phyloP scores from a whole-genome alignment of 768 basidiomycete species.

The Russula compacta region DNA sequence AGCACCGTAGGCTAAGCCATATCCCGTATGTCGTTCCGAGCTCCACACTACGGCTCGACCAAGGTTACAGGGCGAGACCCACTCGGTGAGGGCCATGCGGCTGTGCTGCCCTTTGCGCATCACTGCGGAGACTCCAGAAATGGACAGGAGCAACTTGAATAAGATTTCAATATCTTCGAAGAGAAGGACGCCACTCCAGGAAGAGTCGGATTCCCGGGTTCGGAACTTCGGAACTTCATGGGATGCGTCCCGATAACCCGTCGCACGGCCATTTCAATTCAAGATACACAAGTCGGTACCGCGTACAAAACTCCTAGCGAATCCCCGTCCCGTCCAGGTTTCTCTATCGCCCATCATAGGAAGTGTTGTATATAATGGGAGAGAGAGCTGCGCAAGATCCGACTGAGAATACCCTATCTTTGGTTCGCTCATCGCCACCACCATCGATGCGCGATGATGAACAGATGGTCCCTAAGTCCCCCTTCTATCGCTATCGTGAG shows the following conservation, averaged over 20 bases:
- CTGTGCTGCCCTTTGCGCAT: constrained; percentile 10
- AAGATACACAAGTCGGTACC: too few species aligned
- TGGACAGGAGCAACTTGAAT: not conserved
- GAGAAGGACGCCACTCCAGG: not conserved
- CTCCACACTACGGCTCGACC: constrained; percentile 4
- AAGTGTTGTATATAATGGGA: not conserved
- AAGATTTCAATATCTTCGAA: not conserved
- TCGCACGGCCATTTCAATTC: not conserved
- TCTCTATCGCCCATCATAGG: not conserved
- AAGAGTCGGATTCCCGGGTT: not conserved
- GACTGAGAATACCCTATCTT: constrained; percentile 1
- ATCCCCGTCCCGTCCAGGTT: not conserved
- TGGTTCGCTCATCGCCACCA: not conserved
- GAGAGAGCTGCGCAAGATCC: constrained; percentile 4
- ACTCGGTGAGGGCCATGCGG: constrained; percentile 2
- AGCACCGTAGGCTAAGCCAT: not conserved
- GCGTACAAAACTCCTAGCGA: not conserved
- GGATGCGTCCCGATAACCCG: not conserved
- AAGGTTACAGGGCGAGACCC: not conserved
- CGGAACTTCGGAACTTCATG: too few species aligned
- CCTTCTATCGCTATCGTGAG: not conserved
- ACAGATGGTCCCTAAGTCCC: not conserved
- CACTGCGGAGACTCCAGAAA: constrained; percentile 1
- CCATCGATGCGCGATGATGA: constrained; percentile 4
- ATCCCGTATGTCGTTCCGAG: not conserved